Conservation (phyloP, 108 stramenopile species). For the Hondaea fermentalgiana region DNA sequence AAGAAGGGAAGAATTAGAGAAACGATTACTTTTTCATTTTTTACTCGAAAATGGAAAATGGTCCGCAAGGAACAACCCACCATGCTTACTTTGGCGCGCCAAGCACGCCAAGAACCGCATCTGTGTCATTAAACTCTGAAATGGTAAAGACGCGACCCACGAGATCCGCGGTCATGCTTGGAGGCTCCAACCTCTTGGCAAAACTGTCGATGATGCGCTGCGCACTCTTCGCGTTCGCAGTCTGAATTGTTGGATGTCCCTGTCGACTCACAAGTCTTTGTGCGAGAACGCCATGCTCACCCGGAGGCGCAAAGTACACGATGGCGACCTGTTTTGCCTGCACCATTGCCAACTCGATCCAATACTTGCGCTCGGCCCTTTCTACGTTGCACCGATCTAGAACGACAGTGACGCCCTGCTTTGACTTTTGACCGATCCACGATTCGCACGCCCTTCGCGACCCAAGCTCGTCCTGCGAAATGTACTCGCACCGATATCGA, state of each 20-base stretch:
- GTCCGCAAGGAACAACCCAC: no score
- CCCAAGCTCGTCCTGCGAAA: not conserved
- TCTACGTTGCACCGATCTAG: not conserved
- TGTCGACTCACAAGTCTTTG: not conserved
- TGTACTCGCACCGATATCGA: not conserved
- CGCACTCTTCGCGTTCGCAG: not conserved
- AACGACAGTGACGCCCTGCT: not conserved
- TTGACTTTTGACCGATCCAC: not conserved
- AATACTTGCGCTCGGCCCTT: not conserved
- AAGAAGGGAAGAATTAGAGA: no score
- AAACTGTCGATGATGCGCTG: not conserved
- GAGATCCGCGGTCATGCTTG: not conserved
- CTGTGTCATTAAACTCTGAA: no score
- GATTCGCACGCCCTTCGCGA: not conserved
- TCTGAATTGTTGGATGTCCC: not conserved
- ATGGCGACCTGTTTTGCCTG: not conserved
- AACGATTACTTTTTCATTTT: no score
- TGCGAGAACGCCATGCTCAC: not conserved
- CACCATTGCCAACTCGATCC: not conserved
- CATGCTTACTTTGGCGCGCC: no score
- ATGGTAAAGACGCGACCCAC: not conserved
- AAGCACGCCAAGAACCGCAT: no score
- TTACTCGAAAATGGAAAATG: no score
- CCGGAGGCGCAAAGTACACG: not conserved
- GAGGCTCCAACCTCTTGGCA: not conserved